Base-by-base conservation (phyloP, 2,329 filamentous ascomycete species). In the Hypoxylon sp. region DNA sequence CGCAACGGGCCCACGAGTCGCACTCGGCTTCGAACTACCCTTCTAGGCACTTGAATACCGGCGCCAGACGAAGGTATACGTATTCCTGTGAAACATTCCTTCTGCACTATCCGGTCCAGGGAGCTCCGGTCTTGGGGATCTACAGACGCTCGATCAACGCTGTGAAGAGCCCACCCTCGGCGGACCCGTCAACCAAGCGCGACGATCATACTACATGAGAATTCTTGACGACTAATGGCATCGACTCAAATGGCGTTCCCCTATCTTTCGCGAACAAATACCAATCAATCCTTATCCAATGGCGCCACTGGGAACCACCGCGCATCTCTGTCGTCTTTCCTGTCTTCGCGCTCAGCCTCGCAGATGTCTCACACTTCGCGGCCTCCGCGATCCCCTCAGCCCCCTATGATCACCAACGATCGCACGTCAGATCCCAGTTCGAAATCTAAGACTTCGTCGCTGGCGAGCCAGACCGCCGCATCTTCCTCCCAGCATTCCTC, bases 271-370 rank as follows among this genome's bases (percentile, higher is more conserved):
- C 81, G 83, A 73, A 81, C 76, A 37, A 78, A 81, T 74, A 81
- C 78, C 69, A 75, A 74, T 70, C 72, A 77, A 60, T 76, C 80
- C 62, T 73, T 78, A 72, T 73, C 81, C 72, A 77, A 75, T 74
- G 74, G 72, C 57, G 59, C 69, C 47, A 52, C 61, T 31, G 66
- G 67, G 46, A 81, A 80, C 73, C 81, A 83, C 64, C 82, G 85
- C 74, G 84, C 86, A 46, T 92, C 90, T n/a, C 81, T 91, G 52
- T 87, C 89, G 26, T 91, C 89, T 46, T 88, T 91, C 75, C 85
- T 88, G 33, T 83, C 86, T 10, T 87, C 88, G 55, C 84, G 87
- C 64, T 86, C 87, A 51, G 82, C 84, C 55, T 89, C 87, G 61
- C 83, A 87, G 75, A 86, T 88, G 83, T 89, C 87, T 61, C 83